Percentiles rank a stretch among this genome's conserved stretches.
phyloP scores from a whole-genome alignment of 129 eudicot species.

The Flaveria ramosissima region DNA sequence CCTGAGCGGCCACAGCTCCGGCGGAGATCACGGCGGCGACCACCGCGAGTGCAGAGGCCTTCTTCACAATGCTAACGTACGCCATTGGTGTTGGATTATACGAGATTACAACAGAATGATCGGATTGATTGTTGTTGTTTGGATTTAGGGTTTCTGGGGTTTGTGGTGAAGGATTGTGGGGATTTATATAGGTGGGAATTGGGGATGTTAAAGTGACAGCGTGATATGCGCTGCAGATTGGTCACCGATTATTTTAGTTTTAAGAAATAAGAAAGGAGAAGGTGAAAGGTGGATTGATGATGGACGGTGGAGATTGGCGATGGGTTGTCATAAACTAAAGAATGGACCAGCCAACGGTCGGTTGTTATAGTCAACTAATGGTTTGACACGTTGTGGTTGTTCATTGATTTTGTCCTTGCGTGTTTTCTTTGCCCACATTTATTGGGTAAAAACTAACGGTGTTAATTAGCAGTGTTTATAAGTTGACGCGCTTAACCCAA shows the following conservation, averaged over 20 bases:
- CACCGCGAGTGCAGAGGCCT: too few relatives aligned
- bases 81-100: too few relatives aligned
- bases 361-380: slow-evolving; percentile 26
- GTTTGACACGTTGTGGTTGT: slow-evolving; percentile 24
- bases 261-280: background rate
- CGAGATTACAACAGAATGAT: background rate
- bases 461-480: too few relatives aligned
- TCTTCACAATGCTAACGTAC: too few relatives aligned
- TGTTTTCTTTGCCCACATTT: too few relatives aligned
- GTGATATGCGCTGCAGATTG: background rate
- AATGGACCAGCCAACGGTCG: slow-evolving; percentile 25
- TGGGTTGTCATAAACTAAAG: slow-evolving; percentile 17
- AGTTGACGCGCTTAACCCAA: too few relatives aligned
- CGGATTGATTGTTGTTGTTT: background rate
- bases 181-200: slow-evolving; percentile 25
- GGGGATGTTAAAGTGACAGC: slow-evolving; percentile 24
- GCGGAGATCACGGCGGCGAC: too few relatives aligned
- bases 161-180: background rate
- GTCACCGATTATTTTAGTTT: too few relatives aligned
- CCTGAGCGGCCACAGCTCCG: too few relatives aligned
- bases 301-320: slow-evolving; percentile 3
- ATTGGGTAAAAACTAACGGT: too few relatives aligned
- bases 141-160: background rate
- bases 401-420: too few relatives aligned
- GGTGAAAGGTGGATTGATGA: background rate